Evolutionary conservation across 2,329 filamentous ascomycete genomes (phyloP).

Genomic region (Epichloe scottii): DNA sequence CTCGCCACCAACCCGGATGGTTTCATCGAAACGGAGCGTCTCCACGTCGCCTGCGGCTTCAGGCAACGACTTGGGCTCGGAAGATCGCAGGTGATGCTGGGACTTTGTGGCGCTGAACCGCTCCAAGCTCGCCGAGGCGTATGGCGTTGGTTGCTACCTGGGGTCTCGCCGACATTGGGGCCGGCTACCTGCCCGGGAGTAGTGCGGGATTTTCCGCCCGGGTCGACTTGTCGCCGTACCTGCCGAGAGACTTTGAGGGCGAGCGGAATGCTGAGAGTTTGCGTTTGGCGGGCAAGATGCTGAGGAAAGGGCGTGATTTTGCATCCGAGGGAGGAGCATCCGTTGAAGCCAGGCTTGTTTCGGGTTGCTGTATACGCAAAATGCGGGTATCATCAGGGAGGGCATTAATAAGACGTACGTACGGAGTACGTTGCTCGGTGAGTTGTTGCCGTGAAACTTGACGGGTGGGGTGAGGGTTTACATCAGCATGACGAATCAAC

Average conservation of each 20-base stretch:
- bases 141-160: constrained; percentile 26
- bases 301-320: constrained; percentile 38
- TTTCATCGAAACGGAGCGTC: constrained; percentile 31
- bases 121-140: constrained; percentile 25
- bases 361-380: constrained; percentile 40
- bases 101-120: constrained; percentile 30
- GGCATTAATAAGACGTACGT: constrained; percentile 22
- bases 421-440: neutral
- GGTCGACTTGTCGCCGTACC: constrained; percentile 34
- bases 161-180: constrained; percentile 25
- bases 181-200: constrained; percentile 30
- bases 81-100: constrained; percentile 31
- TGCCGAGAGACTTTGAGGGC: constrained; percentile 18
- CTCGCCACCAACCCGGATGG: constrained; percentile 30
- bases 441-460: too few species aligned
- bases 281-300: constrained; percentile 29
- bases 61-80: constrained; percentile 38
- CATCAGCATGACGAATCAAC: too few species aligned
- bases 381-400: constrained; percentile 21
- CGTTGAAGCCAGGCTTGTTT: constrained; percentile 37
- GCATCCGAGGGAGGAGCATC: constrained; percentile 34
- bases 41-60: constrained; percentile 37
- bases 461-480: too few species aligned
- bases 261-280: constrained; percentile 30
- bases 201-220: constrained; percentile 48